Evolutionary conservation across 371 early-diverging fungal genomes (phyloP), one percentile per base, ranked within the genome.

Genomic region (Mucor velutinosus): DNA sequence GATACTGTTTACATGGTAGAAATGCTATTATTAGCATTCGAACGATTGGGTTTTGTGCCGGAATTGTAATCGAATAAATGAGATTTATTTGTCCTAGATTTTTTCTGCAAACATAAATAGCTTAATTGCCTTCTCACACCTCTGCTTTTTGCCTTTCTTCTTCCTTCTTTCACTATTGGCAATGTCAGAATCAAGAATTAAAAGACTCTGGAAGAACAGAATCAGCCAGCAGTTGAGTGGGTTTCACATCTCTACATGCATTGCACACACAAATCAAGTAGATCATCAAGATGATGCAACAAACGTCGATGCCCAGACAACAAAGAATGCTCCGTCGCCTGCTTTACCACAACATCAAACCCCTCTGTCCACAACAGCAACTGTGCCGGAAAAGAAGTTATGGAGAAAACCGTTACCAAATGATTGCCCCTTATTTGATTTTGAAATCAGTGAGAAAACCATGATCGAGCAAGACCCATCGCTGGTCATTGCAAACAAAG

Each of bases 391-490:
- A 27, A 65, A 62, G 32, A 64, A 39, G 14, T 12, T 65, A 35
- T 65, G 70, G 66, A 71, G 70, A 59, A 71, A 71, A 30, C 71
- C 71, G 17, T 59, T 71, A 21, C 71, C 71, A 3, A 30, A 25
- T 7, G 67, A 63, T 21, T 71, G 67, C 19, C 66, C 71, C 4
- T 25, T 17, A 12, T 66, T 71, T 66, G 67, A 63, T 53, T 66
- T 66, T 58, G 58, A 66, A 59, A 47, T 47, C 19, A 41, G 30
- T 12, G 37, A 62, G 15, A 51, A 33, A 32, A 51, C 37, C 47
- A 64, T 64, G 6, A 15, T 30, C 30, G 64, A 58, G 7, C 37
- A 35, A 33, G 17, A 58, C 25, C 0, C 49, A 19, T 43, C 41
- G 7, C 29, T 12, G 15, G 21, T 60, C 8, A 35, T 23, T 6